Evolutionary conservation across 2,329 filamentous ascomycete species (phyloP), one percentile per base, ranked within the genome.

Genomic region (Fusarium kyushuense): DNA sequence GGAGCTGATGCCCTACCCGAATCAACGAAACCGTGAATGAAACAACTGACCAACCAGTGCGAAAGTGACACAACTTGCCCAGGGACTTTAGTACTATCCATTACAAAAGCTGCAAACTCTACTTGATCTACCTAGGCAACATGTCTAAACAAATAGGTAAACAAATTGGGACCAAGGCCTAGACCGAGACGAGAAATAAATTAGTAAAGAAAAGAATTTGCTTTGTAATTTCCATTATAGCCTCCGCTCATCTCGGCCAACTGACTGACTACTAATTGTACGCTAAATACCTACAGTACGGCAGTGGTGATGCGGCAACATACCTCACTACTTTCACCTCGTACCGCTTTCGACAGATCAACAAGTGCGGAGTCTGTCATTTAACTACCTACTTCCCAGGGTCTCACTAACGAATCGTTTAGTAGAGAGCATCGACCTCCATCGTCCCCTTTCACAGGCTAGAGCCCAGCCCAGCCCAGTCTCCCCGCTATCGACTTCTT

Each of bases 291-390:
- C 25, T 51, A 8, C 23, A 19, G 10, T 42, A 60, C 58, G 27
- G 25, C 16, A 54, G n/a, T 59, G 55, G 29, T 45, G 60, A 62
- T 62, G 65, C 40, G 29, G 33, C 43, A 36, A 58, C 59, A 58
- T 63, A 51, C 38, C 45, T 51, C 33, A 51, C 38, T 33, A 7
- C 29, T 29, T 17, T 17, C 23, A 56, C 35, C 29, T 21, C 33
- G 36, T 54, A 59, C 61, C 56, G 43, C 61, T 63, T 69, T 51
- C 48, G 49, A 67, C 38, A 33, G 23, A 51, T 40, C 27, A 46
- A 36, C 29, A 54, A 32, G 29, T 43, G 38, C 36, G 46, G 52
- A 48, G 38, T 30, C 54, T 17, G 43, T 21, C 57, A 64, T 63
- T 63, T 48, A 29, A 52, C 33, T 47, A 35, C 23, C 19, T 46